A percentile compares a stretch with the other conserved stretches of the same genome.
phyloP scores from a whole-genome alignment of 2,329 filamentous ascomycete genomes.

The Trichoderma sp. region DNA sequence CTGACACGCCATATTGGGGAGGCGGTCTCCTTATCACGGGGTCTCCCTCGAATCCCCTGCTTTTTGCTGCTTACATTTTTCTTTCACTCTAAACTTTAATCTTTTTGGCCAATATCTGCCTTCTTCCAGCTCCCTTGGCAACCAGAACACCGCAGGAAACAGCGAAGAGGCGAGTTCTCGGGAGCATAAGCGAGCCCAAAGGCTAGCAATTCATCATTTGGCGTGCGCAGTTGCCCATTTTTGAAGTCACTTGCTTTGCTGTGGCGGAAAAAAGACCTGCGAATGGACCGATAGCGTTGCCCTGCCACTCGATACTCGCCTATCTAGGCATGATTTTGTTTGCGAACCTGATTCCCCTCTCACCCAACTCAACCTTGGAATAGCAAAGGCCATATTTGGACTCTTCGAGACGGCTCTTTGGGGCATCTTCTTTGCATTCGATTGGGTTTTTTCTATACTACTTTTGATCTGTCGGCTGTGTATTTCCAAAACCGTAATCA shows the following conservation, averaged over 20 bases:
- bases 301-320: neutral
- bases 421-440: neutral
- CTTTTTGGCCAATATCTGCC: neutral
- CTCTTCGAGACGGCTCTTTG: neutral
- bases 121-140: neutral
- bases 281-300: conserved; percentile 6
- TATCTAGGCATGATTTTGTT: neutral
- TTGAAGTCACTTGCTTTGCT: neutral
- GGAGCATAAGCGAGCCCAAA: neutral
- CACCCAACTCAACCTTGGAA: conserved; percentile 1
- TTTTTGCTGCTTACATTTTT: neutral
- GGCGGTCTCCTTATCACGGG: neutral
- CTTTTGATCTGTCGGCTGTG: neutral
- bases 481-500: conserved; percentile 25
- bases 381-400: conserved; percentile 7
- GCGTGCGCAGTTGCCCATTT: neutral
- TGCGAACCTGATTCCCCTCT: neutral
- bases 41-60: neutral
- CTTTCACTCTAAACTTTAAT: neutral
- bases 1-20: neutral
- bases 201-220: neutral
- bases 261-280: neutral
- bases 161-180: neutral
- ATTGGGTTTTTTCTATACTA: neutral
- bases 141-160: neutral